Evolutionary conservation across 805 yeast species (phyloP).

Genomic region (Sugiyamaella lignohabitans): DNA sequence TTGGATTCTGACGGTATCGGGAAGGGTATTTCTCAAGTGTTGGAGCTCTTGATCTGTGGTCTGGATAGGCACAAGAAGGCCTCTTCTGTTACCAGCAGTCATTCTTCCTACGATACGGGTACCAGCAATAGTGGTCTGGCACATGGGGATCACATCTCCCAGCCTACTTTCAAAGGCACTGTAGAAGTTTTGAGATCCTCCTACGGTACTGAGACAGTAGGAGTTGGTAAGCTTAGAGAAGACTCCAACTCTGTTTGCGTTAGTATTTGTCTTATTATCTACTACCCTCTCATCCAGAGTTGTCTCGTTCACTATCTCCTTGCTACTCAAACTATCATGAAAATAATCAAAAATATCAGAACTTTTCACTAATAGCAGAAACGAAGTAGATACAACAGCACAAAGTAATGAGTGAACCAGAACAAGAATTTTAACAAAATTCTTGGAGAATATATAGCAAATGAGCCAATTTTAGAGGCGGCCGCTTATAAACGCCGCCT

Average conservation of each 20-base stretch:
- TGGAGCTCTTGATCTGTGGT: constrained; percentile 97
- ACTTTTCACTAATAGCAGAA: too few species aligned
- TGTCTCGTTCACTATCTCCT: not conserved
- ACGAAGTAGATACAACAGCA: too few species aligned
- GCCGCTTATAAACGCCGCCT: too few species aligned
- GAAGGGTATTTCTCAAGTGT: constrained; percentile 93
- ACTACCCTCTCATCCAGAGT: not conserved
- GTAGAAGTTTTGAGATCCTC: constrained; percentile 78
- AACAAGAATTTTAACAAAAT: too few species aligned
- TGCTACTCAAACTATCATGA: not conserved
- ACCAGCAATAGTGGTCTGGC: constrained; percentile 96
- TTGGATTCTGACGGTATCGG: constrained; percentile 91
- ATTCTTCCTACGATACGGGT: constrained; percentile 96
- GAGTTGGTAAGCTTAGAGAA: constrained; percentile 93
- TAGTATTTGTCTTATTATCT: not conserved
- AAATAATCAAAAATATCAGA: too few species aligned
- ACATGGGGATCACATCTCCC: constrained; percentile 94
- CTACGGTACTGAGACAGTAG: constrained; percentile 92
- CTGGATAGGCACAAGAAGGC: constrained; percentile 92
- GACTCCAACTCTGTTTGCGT: constrained; percentile 61
- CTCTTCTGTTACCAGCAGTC: constrained; percentile 98
- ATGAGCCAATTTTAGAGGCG: too few species aligned
- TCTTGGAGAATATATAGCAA: too few species aligned
- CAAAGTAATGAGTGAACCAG: too few species aligned
- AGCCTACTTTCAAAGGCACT: constrained; percentile 95